Percentiles rank a stretch among this genome's conserved stretches.
These are phyloP conservation scores for Batkoa obscura DNA, from an alignment of 371 early-diverging fungal genomes.

Conservation along the genomic window DNA sequence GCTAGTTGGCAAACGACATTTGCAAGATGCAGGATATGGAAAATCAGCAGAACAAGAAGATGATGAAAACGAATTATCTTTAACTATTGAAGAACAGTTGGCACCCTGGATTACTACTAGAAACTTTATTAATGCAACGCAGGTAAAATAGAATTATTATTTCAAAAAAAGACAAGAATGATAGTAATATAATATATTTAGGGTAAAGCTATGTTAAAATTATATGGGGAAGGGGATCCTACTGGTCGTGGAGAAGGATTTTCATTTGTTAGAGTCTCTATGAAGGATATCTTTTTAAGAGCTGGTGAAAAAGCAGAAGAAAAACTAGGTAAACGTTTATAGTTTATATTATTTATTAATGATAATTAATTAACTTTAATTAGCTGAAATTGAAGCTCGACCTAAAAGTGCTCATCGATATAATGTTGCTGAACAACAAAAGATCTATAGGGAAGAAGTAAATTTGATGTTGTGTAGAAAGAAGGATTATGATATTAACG, in stretches of 20 bases:
- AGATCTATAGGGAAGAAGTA: conserved; percentile 79
- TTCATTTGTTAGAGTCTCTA: conserved; percentile 89
- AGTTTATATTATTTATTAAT: background rate
- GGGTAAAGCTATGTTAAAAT: conserved; percentile 84
- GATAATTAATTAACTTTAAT: no score
- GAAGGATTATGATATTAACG: no score
- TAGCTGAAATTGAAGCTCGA: conserved; percentile 54
- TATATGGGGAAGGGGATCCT: conserved; percentile 90
- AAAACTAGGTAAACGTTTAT: conserved; percentile 23
- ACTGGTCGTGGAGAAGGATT: conserved; percentile 97
- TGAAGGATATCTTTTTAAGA: conserved; percentile 91
- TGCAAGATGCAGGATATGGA: conserved; percentile 86
- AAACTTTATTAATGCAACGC: conserved; percentile 85
- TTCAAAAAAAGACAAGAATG: no score
- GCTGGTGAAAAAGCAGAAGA: conserved; percentile 74
- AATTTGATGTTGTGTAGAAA: background rate
- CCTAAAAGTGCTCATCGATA: conserved; percentile 78
- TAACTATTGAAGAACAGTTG: conserved; percentile 78
- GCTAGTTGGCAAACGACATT: conserved; percentile 85
- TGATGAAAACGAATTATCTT: conserved; percentile 42
- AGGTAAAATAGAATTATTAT: conserved; percentile 12
- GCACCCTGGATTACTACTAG: conserved; percentile 95
- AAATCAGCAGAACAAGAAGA: conserved; percentile 41
- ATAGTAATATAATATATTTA: conserved; percentile 5
- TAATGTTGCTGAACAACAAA: conserved; percentile 89